These are phyloP conservation scores for Penicillium canescens DNA, from an alignment of 495 filamentous ascomycete genomes.

Conservation along the genomic window DNA sequence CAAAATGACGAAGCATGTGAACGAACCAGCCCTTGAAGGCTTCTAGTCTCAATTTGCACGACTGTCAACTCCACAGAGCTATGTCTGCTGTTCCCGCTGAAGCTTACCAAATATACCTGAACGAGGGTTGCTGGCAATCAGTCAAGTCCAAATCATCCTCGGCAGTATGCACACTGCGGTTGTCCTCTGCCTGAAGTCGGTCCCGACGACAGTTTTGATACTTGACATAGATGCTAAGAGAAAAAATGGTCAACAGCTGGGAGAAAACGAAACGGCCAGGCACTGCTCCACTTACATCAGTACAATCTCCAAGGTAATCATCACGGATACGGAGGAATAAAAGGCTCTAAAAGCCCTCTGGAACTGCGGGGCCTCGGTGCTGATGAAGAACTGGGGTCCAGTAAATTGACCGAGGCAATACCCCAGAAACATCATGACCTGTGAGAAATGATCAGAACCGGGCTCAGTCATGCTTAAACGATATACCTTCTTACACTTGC, in stretches of 20 bases:
- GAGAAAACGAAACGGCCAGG: no score
- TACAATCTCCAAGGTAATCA: conserved; percentile 8
- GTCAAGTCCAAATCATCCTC: neutral
- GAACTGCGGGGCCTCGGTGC: conserved; percentile 17
- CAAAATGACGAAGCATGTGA: no score
- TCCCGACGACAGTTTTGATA: neutral
- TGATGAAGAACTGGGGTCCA: conserved; percentile 29
- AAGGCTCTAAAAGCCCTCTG: conserved; percentile 24
- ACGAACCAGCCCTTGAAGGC: no score
- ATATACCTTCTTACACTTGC: conserved; percentile 4
- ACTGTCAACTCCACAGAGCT: no score
- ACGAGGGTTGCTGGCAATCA: neutral
- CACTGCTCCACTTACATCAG: conserved; percentile 5
- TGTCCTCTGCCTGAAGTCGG: neutral
- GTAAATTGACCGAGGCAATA: conserved; percentile 34
- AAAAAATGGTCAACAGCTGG: neutral
- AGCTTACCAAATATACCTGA: neutral
- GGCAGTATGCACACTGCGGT: neutral
- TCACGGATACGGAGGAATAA: conserved; percentile 12
- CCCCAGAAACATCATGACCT: conserved; percentile 22
- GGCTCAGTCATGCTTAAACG: no score
- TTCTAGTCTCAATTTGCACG: no score
- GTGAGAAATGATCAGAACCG: neutral
- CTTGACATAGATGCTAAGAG: neutral
- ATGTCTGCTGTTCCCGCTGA: no score